These are phyloP conservation scores for Diutina catenulata DNA, from an alignment of 1,139 yeast genomes.

Conservation along the genomic window DNA sequence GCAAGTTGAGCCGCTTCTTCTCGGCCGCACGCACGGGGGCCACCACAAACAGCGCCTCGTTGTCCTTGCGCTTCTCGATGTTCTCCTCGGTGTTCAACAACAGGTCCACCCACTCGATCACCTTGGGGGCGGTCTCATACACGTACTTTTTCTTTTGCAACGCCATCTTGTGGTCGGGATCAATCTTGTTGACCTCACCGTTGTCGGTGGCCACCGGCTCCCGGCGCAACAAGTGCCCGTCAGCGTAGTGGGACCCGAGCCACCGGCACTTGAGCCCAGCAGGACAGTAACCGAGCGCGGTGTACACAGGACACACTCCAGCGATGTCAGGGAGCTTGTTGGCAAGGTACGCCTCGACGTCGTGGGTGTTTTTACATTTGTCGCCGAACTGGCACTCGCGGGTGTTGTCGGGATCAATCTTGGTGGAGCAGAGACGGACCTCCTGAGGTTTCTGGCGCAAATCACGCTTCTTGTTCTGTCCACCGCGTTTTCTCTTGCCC, in stretches of 20 bases:
- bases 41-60: slow-evolving; percentile 51
- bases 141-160: slow-evolving; percentile 55
- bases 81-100: slow-evolving; percentile 26
- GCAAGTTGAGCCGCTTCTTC: slow-evolving; percentile 60
- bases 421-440: slow-evolving; percentile 54
- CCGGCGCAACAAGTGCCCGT: neutral
- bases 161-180: slow-evolving; percentile 36
- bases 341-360: slow-evolving; percentile 48
- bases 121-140: slow-evolving; percentile 43
- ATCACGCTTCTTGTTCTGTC: slow-evolving; percentile 85
- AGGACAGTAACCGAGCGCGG: slow-evolving; percentile 81
- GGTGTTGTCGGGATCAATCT: slow-evolving; percentile 37
- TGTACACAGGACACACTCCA: slow-evolving; percentile 74
- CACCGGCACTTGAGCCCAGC: slow-evolving; percentile 89
- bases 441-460: slow-evolving; percentile 59
- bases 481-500: slow-evolving; percentile 52
- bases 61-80: slow-evolving; percentile 18
- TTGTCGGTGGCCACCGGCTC: slow-evolving; percentile 14
- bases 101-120: slow-evolving; percentile 44
- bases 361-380: slow-evolving; percentile 69
- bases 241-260: slow-evolving; percentile 60
- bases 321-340: slow-evolving; percentile 62
- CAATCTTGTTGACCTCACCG: slow-evolving; percentile 58
- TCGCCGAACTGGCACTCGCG: slow-evolving; percentile 60
- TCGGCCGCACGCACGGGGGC: slow-evolving; percentile 72